Percentiles rank a stretch among this genome's conserved stretches.
These are phyloP conservation scores for Cucumis sativus DNA, from an alignment of 306 rosid species.

Conservation along the genomic window Cucumber_9930_V3 NC_026657.2:29337501-29338000, in stretches of 20 bases:
- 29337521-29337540: constrained; percentile 62
- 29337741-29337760: background rate
- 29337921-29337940: too few species aligned
- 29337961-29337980: background rate
- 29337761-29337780: background rate
- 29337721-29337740: background rate
- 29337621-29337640: constrained; percentile 1
- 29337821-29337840: background rate
- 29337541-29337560: constrained; percentile 95
- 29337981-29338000: background rate
- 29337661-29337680: background rate
- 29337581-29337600: constrained; percentile 79
- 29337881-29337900: too few species aligned
- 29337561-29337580: constrained; percentile 83
- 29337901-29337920: too few species aligned
- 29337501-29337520: constrained; percentile 82
- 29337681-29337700: background rate
- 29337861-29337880: too few species aligned
- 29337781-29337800: background rate
- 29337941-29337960: too few species aligned
- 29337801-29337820: background rate
- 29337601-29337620: constrained; percentile 28
- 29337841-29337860: too few species aligned
- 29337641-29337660: background rate
- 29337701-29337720: background rate